These are phyloP conservation scores for Fusarium acutatum DNA, from an alignment of 2,329 filamentous ascomycete genomes.

Conservation along the genomic window DNA sequence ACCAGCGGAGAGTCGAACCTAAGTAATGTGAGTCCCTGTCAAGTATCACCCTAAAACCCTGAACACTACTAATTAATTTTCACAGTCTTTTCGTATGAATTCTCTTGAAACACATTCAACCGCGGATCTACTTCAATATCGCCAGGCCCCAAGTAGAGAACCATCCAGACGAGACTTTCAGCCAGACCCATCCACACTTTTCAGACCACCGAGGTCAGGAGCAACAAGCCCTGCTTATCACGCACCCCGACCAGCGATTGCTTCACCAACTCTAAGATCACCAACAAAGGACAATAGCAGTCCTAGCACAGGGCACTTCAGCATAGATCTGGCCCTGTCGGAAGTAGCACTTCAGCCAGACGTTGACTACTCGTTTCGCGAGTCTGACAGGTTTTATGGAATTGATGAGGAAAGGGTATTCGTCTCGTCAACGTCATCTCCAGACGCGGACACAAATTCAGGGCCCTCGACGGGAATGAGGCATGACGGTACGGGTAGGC, in stretches of 20 bases:
- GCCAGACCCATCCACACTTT: not conserved
- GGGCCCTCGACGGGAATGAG: fast-evolving
- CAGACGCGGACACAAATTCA: fast-evolving
- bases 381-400: not conserved
- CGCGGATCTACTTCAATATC: not conserved
- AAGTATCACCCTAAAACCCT: not conserved
- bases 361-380: not conserved
- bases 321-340: not conserved
- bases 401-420: not conserved
- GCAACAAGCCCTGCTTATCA: not conserved
- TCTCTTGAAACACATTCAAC: not conserved
- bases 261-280: fast-evolving
- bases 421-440: not conserved
- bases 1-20: too few species aligned
- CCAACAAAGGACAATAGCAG: fast-evolving
- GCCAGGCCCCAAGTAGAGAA: not conserved
- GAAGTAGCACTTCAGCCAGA: not conserved
- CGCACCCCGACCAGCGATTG: fast-evolving
- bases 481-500: fast-evolving
- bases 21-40: not conserved
- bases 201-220: not conserved
- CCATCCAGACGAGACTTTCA: not conserved
- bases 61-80: not conserved
- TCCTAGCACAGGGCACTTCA: not conserved
- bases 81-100: not conserved